Percentiles rank a stretch among this genome's conserved stretches.
These are phyloP conservation scores for Chaetomium fimeti DNA, from an alignment of 495 filamentous ascomycete genomes.

Conservation along the genomic window DNA sequence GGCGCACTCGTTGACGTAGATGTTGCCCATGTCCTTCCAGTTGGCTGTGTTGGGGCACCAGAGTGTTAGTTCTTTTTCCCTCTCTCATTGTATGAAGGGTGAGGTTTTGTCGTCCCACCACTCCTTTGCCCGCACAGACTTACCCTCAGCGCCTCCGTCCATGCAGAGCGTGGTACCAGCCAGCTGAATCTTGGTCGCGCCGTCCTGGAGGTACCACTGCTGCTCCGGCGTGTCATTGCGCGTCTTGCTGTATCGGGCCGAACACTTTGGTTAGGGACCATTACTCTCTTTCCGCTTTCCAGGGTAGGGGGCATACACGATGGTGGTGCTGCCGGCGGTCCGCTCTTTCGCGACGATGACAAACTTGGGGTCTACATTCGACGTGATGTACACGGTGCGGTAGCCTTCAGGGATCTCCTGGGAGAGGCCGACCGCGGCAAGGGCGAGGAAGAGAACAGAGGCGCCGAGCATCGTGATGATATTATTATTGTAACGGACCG, in stretches of 20 bases:
- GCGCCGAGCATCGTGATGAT: constrained; percentile 41
- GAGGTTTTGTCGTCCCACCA: background rate
- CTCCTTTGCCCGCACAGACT: constrained; percentile 16
- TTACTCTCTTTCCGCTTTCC: background rate
- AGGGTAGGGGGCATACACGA: constrained; percentile 40
- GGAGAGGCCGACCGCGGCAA: constrained; percentile 48
- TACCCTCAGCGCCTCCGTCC: constrained; percentile 50
- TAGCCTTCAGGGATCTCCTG: constrained; percentile 48
- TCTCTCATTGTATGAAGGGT: background rate
- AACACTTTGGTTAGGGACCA: background rate
- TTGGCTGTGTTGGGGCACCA: constrained; percentile 35
- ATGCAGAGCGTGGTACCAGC: constrained; percentile 48
- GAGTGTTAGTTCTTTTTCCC: background rate
- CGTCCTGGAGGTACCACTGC: constrained; percentile 50
- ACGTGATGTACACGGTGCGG: constrained; percentile 51
- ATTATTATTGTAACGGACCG: background rate
- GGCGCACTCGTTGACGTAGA: constrained; percentile 46
- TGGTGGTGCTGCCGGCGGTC: constrained; percentile 39
- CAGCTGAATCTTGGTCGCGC: constrained; percentile 46
- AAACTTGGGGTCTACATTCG: constrained; percentile 51
- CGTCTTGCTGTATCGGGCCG: constrained; percentile 37
- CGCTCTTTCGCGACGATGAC: constrained; percentile 46
- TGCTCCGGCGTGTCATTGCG: constrained; percentile 44
- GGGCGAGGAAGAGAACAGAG: constrained; percentile 41
- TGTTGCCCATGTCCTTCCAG: constrained; percentile 55